A percentile compares a stretch with the other conserved stretches of the same genome.
These are phyloP conservation scores for Lecanosticta acicola DNA, from an alignment of 2,329 filamentous ascomycete species.

Conservation along the genomic window DNA sequence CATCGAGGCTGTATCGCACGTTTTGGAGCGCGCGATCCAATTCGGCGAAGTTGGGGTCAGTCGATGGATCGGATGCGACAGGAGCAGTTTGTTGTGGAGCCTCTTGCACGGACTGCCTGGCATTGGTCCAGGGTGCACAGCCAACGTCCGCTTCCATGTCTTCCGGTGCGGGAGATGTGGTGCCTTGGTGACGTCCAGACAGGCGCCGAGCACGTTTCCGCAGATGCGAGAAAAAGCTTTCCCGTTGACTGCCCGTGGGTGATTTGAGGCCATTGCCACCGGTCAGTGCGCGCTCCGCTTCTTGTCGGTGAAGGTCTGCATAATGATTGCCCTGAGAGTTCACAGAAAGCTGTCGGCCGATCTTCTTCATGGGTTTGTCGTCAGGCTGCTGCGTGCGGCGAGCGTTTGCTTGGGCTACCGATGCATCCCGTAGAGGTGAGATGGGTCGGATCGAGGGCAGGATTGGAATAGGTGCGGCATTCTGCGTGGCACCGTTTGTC, in stretches of 20 bases:
- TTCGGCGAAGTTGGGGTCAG: slow-evolving; percentile 52
- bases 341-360: slow-evolving; percentile 87
- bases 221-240: slow-evolving; percentile 97
- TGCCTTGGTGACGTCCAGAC: slow-evolving; percentile 81
- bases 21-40: slow-evolving; percentile 57
- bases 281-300: slow-evolving; percentile 84
- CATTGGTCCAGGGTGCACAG: slow-evolving; percentile 72
- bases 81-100: slow-evolving; percentile 51
- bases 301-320: slow-evolving; percentile 78
- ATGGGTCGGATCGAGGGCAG: slow-evolving; percentile 90
- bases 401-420: slow-evolving; percentile 79
- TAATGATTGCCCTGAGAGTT: slow-evolving; percentile 92
- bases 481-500: slow-evolving; percentile 66
- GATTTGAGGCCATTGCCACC: slow-evolving; percentile 71
- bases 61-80: slow-evolving; percentile 39
- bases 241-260: slow-evolving; percentile 73
- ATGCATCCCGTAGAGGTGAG: slow-evolving; percentile 89
- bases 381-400: slow-evolving; percentile 44
- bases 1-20: slow-evolving; percentile 55
- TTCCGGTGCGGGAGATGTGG: slow-evolving; percentile 71
- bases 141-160: slow-evolving; percentile 91
- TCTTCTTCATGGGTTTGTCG: slow-evolving; percentile 75
- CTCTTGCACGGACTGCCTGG: slow-evolving; percentile 63
- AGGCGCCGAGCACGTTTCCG: slow-evolving; percentile 87
- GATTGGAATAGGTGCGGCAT: slow-evolving; percentile 87